phyloP scores from a whole-genome alignment of 176 grass and related monocot genomes.

The Zoysia pacifica region DNA sequence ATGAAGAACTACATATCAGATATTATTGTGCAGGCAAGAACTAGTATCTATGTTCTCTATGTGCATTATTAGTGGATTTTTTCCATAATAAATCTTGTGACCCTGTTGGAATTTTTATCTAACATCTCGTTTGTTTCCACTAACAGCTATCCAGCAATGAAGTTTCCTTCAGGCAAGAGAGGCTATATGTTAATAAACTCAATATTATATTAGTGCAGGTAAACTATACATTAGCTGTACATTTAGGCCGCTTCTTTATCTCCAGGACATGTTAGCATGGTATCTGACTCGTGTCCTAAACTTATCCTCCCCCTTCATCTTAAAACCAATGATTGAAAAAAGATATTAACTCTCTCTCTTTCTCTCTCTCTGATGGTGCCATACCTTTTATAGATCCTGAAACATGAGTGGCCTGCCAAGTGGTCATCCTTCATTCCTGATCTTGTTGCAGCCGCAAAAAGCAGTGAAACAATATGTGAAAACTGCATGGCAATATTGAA shows the following conservation, averaged over 20 bases:
- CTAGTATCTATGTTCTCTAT: constrained; percentile 11
- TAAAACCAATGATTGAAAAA: too few relatives aligned
- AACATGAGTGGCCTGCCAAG: constrained; percentile 96
- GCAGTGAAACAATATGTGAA: constrained; percentile 96
- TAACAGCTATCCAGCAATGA: constrained; percentile 92
- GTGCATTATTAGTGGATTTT: background rate
- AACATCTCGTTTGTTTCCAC: background rate
- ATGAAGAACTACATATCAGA: constrained; percentile 99
- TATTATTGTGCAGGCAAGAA: constrained; percentile 85
- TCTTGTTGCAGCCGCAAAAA: constrained; percentile 95
- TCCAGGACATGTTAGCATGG: background rate
- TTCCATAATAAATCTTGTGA: constrained; percentile 16
- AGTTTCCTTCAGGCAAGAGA: constrained; percentile 84
- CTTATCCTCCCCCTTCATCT: background rate
- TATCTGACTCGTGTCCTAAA: constrained; percentile 16
- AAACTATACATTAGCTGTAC: constrained; percentile 17
- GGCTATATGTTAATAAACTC: constrained; percentile 98
- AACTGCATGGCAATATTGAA: constrained; percentile 99
- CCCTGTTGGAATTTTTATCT: background rate
- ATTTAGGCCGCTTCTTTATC: constrained; percentile 3
- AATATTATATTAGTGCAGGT: constrained; percentile 99
- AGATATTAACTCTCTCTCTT: too few relatives aligned
- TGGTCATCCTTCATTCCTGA: constrained; percentile 96
- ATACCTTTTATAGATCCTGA: constrained; percentile 70
- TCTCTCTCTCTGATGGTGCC: background rate